phyloP scores from a whole-genome alignment of 2,329 filamentous ascomycete genomes.

The Sporothrix phasma region DNA sequence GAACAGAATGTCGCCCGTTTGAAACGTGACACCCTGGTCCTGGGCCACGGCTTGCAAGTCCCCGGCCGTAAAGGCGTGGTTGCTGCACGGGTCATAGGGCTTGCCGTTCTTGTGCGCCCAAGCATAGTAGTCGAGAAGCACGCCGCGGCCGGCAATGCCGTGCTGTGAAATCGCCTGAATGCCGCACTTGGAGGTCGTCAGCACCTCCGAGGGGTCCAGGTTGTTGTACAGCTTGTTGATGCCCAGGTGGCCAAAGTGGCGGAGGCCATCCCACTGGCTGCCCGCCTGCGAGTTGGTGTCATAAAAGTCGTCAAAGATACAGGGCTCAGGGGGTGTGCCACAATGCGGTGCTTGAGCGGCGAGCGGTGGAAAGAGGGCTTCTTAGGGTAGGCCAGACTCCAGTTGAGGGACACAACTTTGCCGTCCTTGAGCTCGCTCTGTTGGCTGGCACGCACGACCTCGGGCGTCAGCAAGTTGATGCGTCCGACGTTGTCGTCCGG shows the following conservation, averaged over 20 bases:
- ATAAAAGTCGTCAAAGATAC: slow-evolving; percentile 15
- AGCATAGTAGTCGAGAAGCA: slow-evolving; percentile 40
- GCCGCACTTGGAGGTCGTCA: background rate
- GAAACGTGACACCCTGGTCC: slow-evolving; percentile 52
- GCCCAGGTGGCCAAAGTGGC: slow-evolving; percentile 3
- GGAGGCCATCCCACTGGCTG: slow-evolving; percentile 18
- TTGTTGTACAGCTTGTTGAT: slow-evolving; percentile 10
- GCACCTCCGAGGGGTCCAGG: background rate
- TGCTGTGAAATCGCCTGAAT: slow-evolving; percentile 27
- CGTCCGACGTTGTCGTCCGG: slow-evolving; percentile 37
- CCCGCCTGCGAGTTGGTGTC: slow-evolving; percentile 15
- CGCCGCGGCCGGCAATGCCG: slow-evolving; percentile 40
- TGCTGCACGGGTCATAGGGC: slow-evolving; percentile 40
- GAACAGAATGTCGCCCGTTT: slow-evolving; percentile 54
- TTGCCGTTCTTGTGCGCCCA: slow-evolving; percentile 34
- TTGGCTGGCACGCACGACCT: slow-evolving; percentile 32
- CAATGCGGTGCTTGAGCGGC: background rate
- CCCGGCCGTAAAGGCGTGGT: slow-evolving; percentile 42
- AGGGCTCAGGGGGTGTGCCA: too few relatives aligned
- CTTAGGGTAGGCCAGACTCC: slow-evolving; percentile 32
- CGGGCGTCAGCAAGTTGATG: slow-evolving; percentile 39
- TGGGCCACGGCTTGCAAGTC: slow-evolving; percentile 50
- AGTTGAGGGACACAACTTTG: slow-evolving; percentile 34
- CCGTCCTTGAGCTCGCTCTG: too few relatives aligned
- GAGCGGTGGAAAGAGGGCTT: slow-evolving; percentile 17